Base-by-base conservation (phyloP, 2,329 filamentous ascomycete species). In the Penicillium olsonii region DNA sequence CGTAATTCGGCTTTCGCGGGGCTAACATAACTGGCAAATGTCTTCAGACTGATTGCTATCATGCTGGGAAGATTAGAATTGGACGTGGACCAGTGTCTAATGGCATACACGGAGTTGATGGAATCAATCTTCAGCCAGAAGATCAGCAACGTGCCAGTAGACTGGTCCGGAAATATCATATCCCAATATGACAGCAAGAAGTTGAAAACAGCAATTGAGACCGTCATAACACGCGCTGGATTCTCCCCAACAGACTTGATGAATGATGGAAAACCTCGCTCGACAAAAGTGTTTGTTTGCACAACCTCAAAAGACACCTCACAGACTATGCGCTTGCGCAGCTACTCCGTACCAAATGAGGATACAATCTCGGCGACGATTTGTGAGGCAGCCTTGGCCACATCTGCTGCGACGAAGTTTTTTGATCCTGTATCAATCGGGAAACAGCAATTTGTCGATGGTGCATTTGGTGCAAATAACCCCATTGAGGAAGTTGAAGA, bases 341-440 rank as follows among this genome's bases (percentile, higher is more conserved):
- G 48, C 26, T 60, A 60, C 14, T 0, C n/a, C 5, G 43, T 45
- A 0, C 3, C 41, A 0, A 45, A 59, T 22, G 52, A 60, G 15
- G 17, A 27, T 10, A 5, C 22, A 1, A 6, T 42, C 1, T 12
- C 37, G 3, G 46, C 45, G 0, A 58, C 71, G 2, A 79, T 82
- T 34, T 81, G 77, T 71, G 64, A 79, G 60, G 78, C 79, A 1
- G 78, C 76, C 0, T 63, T 78, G 7, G 79, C 78, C 2, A 81
- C 78, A 0, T 77, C 74, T 1, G 79, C 79, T 2, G 78, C 78
- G 0, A 78, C 78, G 1, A 37, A 37, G 2, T 65, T 43, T 6
- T 67, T 67, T 42, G 53, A 60, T 2, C 10, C 53, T 0, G 47
- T 57, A 0, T 33, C 15, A 5, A 48, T 67, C 4, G 59, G 52